Evolutionary conservation across 2,329 filamentous ascomycete species (phyloP).

Genomic region (Torrubiella hemipterigena): DNA sequence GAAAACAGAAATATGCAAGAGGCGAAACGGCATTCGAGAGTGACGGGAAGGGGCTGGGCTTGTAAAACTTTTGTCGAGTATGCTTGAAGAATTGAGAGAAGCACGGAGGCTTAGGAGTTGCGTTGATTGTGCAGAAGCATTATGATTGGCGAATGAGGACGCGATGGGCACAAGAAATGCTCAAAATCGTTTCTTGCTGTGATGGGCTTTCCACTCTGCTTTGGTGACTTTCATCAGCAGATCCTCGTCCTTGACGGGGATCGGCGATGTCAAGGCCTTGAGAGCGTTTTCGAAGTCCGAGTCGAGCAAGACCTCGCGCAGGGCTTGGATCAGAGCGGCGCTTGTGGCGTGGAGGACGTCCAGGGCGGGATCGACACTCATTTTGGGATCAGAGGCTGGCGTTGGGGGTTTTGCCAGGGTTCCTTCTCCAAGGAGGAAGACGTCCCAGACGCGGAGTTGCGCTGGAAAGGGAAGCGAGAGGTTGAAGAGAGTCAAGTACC

Average conservation of each 20-base stretch:
- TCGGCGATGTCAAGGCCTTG: slow-evolving; percentile 90
- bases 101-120: too few species aligned
- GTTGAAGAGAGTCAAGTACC: slow-evolving; percentile 97
- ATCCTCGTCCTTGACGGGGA: slow-evolving; percentile 89
- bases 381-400: slow-evolving; percentile 8
- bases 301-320: slow-evolving; percentile 76
- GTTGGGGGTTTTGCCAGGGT: slow-evolving; percentile 2
- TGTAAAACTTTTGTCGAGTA: too few species aligned
- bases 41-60: too few species aligned
- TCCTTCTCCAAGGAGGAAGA: slow-evolving; percentile 84
- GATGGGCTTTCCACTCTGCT: slow-evolving; percentile 68
- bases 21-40: too few species aligned
- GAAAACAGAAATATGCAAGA: too few species aligned
- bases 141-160: too few species aligned
- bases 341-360: slow-evolving; percentile 84
- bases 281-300: slow-evolving; percentile 96
- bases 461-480: slow-evolving; percentile 89
- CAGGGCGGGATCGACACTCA: slow-evolving; percentile 37
- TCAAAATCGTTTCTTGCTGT: slow-evolving; percentile 30
- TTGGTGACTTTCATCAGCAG: slow-evolving; percentile 81
- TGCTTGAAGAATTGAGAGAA: too few species aligned
- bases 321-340: slow-evolving; percentile 81
- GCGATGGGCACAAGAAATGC: slow-evolving; percentile 1
- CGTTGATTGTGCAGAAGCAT: too few species aligned
- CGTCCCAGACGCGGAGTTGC: slow-evolving; percentile 93